Evolutionary conservation across 2,329 filamentous ascomycete genomes (phyloP).

Genomic region (Pestalotiopsis sp.): DNA sequence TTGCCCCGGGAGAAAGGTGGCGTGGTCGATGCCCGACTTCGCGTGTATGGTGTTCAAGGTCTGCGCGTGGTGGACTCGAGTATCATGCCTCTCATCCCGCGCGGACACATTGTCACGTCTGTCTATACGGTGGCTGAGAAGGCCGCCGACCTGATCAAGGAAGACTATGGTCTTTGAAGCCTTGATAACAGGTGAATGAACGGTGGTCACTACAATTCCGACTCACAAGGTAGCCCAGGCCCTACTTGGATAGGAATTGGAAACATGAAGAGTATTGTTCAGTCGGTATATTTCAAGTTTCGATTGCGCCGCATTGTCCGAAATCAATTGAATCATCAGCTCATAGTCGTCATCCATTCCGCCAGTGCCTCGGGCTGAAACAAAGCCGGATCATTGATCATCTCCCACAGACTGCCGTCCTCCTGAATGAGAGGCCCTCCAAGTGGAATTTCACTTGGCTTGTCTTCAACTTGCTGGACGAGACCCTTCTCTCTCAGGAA

Average conservation of each 20-base stretch:
- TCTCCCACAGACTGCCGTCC: background rate
- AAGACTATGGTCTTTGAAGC: background rate
- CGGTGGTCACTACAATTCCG: too few relatives aligned
- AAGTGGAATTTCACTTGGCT: background rate
- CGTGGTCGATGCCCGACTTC: background rate
- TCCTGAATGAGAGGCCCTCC: background rate
- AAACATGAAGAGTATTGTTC: too few relatives aligned
- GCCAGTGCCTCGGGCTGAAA: background rate
- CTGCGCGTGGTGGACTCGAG: background rate
- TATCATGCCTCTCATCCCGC: background rate
- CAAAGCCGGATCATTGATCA: background rate
- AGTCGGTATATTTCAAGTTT: too few relatives aligned
- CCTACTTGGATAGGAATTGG: too few relatives aligned
- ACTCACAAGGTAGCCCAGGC: too few relatives aligned
- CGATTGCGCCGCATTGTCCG: too few relatives aligned
- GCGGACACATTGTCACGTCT: background rate
- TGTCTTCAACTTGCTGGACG: background rate
- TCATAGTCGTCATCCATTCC: background rate
- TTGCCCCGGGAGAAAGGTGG: background rate
- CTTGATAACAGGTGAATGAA: too few relatives aligned
- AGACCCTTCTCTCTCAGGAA: background rate
- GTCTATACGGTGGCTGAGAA: background rate
- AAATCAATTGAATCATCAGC: background rate
- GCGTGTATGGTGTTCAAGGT: background rate
- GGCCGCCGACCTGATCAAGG: background rate